Conservation (phyloP, 805 yeast genomes). For the Candida koratica region DNA sequence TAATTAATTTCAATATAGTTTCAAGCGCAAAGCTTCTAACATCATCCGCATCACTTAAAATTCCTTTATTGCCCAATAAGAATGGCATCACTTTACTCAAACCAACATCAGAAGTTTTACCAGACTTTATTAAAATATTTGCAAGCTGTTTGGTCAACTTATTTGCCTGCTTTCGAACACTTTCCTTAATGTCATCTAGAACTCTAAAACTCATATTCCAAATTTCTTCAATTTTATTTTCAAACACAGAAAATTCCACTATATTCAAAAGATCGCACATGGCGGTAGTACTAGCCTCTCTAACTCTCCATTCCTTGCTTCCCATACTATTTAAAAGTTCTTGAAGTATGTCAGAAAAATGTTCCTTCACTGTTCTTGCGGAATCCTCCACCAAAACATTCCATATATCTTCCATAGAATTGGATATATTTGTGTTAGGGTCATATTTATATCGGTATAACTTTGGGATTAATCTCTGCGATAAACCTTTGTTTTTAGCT, state of each 20-base stretch:
- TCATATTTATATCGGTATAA: constrained; percentile 82
- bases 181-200: constrained; percentile 91
- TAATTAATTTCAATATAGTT: constrained; percentile 67
- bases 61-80: constrained; percentile 71
- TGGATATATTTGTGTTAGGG: constrained; percentile 69
- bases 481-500: constrained; percentile 47
- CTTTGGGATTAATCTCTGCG: constrained; percentile 70
- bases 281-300: constrained; percentile 82
- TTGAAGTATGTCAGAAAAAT: constrained; percentile 55
- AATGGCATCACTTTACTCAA: constrained; percentile 69
- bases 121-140: constrained; percentile 45
- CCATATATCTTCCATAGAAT: constrained; percentile 90
- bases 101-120: constrained; percentile 42
- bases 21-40: constrained; percentile 70
- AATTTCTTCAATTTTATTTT: constrained; percentile 53
- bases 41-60: constrained; percentile 83
- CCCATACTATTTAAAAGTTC: constrained; percentile 71
- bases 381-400: constrained; percentile 60
- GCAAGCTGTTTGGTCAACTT: constrained; percentile 66
- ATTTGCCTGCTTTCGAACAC: constrained; percentile 79
- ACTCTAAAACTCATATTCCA: constrained; percentile 88
- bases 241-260: constrained; percentile 51
- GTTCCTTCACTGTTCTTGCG: constrained; percentile 46
- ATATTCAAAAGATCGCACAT: constrained; percentile 64
- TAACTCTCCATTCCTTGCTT: constrained; percentile 84